Evolutionary conservation across 192 early-diverging fungal genomes (phyloP).

Genomic region (Allomyces javanicus): DNA sequence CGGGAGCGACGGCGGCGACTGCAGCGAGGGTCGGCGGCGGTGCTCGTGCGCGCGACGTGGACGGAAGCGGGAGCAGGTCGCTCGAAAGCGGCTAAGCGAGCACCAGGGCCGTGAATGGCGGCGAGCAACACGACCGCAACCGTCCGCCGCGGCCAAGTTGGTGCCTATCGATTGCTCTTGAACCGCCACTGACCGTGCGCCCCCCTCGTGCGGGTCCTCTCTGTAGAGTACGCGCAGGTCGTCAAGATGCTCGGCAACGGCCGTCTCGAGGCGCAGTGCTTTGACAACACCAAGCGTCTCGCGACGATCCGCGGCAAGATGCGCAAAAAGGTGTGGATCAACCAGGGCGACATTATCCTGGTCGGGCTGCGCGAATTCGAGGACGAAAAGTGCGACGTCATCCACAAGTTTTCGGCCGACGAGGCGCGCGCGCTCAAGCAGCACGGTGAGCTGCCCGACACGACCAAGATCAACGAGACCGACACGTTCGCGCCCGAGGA

Average conservation of each 20-base stretch:
- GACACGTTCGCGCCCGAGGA: conserved; percentile 42
- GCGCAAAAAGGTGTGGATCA: conserved; percentile 95
- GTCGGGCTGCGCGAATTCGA: conserved; percentile 80
- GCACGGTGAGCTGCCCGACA: conserved; percentile 87
- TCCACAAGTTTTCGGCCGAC: conserved; percentile 88
- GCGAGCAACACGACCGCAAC: too few species aligned
- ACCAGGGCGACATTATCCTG: conserved; percentile 74
- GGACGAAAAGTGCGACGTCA: conserved; percentile 82
- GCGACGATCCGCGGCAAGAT: conserved; percentile 94
- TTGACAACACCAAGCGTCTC: conserved; percentile 72
- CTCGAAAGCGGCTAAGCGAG: too few species aligned
- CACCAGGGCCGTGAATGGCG: too few species aligned
- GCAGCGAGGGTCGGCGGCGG: too few species aligned
- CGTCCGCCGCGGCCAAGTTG: too few species aligned
- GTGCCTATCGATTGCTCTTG: too few species aligned
- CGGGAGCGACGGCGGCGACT: too few species aligned
- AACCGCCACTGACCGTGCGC: too few species aligned
- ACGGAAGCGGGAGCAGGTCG: too few species aligned
- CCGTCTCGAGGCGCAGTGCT: conserved; percentile 72
- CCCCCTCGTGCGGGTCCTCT: too few species aligned
- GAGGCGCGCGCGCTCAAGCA: conserved; percentile 82
- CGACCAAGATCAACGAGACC: conserved; percentile 65
- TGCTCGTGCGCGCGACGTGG: too few species aligned
- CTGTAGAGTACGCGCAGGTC: conserved; percentile 76
- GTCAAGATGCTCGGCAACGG: conserved; percentile 93